These are phyloP conservation scores for Madurella mycetomatis DNA, from an alignment of 2,329 filamentous ascomycete genomes.

Conservation along the genomic window DNA sequence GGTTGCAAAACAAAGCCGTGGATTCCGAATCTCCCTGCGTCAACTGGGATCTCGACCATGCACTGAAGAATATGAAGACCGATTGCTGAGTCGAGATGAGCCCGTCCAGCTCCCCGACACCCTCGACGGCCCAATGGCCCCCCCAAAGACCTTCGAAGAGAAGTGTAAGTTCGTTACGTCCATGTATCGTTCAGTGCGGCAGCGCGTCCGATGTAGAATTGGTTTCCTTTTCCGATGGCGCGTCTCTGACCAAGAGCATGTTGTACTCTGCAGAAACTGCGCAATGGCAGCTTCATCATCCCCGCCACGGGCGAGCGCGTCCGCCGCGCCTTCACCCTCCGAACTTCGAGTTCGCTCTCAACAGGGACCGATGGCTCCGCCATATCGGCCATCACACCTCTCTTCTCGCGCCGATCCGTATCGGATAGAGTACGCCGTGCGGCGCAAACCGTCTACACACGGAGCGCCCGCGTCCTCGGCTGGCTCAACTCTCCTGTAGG, in stretches of 20 bases:
- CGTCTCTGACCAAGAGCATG: constrained; percentile 7
- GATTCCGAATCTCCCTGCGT: background rate
- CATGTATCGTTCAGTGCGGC: background rate
- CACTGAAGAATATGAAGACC: constrained; percentile 1
- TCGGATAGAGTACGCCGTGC: constrained; percentile 34
- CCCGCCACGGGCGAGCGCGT: constrained; percentile 82
- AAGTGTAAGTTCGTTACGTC: constrained; percentile 35
- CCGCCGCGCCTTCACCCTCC: constrained; percentile 73
- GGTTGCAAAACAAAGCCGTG: no score
- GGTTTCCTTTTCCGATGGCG: background rate
- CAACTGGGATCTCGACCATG: background rate
- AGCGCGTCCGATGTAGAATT: no score
- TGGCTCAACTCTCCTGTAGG: constrained; percentile 71
- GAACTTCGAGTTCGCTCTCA: constrained; percentile 31
- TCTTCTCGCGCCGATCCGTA: constrained; percentile 34
- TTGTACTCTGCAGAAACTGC: constrained; percentile 55
- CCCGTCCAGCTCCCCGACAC: constrained; percentile 31
- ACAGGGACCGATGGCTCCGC: constrained; percentile 27
- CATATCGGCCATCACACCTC: constrained; percentile 32
- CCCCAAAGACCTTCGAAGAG: constrained; percentile 43
- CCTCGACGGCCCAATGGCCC: constrained; percentile 38
- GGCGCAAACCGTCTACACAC: constrained; percentile 36
- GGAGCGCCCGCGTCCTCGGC: constrained; percentile 41
- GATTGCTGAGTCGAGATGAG: constrained; percentile 31
- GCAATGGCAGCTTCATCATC: constrained; percentile 82